A percentile compares a stretch with the other conserved stretches of the same genome.
phyloP scores from a whole-genome alignment of 139 green algal genomes.

The Dunaliella sp. region DNA sequence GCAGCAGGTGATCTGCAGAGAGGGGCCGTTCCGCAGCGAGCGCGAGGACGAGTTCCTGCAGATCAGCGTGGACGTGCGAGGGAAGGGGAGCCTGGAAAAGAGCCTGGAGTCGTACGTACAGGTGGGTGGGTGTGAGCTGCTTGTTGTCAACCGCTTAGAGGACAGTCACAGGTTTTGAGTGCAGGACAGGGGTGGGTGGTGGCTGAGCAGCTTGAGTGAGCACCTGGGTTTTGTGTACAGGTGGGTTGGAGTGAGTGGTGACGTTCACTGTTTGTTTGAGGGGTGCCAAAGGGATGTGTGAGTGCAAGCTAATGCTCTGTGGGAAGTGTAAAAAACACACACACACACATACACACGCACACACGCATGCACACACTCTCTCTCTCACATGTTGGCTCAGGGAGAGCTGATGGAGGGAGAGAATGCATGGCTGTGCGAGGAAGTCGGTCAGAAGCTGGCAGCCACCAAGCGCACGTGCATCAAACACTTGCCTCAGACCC shows the following conservation, averaged over 20 bases:
- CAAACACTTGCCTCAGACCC: constrained; percentile 66
- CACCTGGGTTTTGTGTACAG: too few relatives aligned
- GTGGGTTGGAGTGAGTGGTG: too few relatives aligned
- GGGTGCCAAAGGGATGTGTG: too few relatives aligned
- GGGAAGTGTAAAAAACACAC: too few relatives aligned
- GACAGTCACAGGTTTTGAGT: too few relatives aligned
- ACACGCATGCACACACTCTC: not conserved
- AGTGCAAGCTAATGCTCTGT: too few relatives aligned
- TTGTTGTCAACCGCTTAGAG: not conserved
- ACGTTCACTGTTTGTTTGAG: too few relatives aligned
- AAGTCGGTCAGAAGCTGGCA: constrained; percentile 70
- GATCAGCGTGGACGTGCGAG: constrained; percentile 62
- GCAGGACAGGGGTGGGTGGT: too few relatives aligned
- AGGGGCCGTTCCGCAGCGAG: constrained; percentile 47
- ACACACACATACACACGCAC: constrained; percentile 6
- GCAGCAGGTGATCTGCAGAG: constrained; percentile 72
- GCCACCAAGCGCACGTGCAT: constrained; percentile 77
- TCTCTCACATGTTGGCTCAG: not conserved
- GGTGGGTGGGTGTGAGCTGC: not conserved
- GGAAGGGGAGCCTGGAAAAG: constrained; percentile 69
- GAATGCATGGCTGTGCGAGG: constrained; percentile 86
- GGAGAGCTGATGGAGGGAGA: constrained; percentile 92
- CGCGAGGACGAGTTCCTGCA: constrained; percentile 83
- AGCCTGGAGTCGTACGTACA: constrained; percentile 53
- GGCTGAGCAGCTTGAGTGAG: too few relatives aligned